phyloP scores from a whole-genome alignment of 768 basidiomycete species.

The Coprinellus micaceus region DNA sequence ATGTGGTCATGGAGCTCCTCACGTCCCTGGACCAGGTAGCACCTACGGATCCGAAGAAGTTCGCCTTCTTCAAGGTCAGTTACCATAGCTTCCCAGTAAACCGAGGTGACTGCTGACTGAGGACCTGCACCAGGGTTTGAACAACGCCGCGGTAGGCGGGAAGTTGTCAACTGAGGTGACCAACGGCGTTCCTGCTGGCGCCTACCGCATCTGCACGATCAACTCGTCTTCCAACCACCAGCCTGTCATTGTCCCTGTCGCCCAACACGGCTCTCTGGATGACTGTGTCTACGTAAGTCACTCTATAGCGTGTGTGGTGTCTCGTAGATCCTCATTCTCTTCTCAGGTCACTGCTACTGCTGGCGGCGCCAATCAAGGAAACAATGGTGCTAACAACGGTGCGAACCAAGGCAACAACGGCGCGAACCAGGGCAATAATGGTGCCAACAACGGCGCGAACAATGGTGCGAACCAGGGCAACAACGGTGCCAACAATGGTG shows the following conservation, averaged over 20 bases:
- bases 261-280: constrained; percentile 54
- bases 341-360: constrained; percentile 6
- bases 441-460: constrained; percentile 2
- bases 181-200: constrained; percentile 50
- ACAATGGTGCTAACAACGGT: constrained; percentile 10
- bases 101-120: neutral
- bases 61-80: constrained; percentile 52
- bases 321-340: too few relatives aligned
- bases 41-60: constrained; percentile 46
- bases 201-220: constrained; percentile 54
- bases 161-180: constrained; percentile 40
- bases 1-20: constrained; percentile 53
- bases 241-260: constrained; percentile 49
- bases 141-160: constrained; percentile 39
- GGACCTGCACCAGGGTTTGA: constrained; percentile 26
- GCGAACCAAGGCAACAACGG: neutral
- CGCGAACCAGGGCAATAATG: constrained; percentile 2
- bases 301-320: constrained; percentile 4
- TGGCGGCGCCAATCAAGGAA: constrained; percentile 11
- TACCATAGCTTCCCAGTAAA: neutral
- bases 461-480: constrained; percentile 10
- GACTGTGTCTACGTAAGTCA: constrained; percentile 55
- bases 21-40: constrained; percentile 39
- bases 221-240: constrained; percentile 52
- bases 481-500: constrained; percentile 9